Evolutionary conservation across 83 land plant species (phyloP), one percentile per base, ranked within the genome.

Genomic region (Picea engelmannii): DNA sequence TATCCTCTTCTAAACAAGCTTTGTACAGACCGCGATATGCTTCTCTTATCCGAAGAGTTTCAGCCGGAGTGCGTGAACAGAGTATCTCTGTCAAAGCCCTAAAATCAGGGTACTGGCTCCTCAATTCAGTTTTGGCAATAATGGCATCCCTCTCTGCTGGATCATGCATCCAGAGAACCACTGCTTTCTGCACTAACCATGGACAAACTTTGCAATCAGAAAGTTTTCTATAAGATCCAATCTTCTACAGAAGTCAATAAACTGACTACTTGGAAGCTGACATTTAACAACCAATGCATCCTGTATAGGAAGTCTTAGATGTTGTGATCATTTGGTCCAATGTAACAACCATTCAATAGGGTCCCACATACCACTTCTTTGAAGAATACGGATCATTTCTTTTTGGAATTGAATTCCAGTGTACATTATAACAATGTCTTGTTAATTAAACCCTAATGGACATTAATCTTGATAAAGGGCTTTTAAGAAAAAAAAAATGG

Each of bases 51-150:
- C 62, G 79, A 49, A 90, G 92, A 31, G 91, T 86, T 83, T 95
- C 94, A 44, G 94, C 81, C 7, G 94, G 79, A 15, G 98, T 95
- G 2, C 98, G 85, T 12, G 96, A 85, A 83, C 98, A 95, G 66
- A 95, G 88, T 16, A 95, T 86, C 78, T 93, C 98, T 31, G 89
- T 90, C 38, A 92, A 85, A 65, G 91, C 92, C 63, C 31, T 49
- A n/a, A 91, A 83, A 83, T 89, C 92, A 58, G 87, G 83, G 8
- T 77, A 81, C 27, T 68, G 71, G 12, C 89, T 92, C 81, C 62
- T 42, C 18, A 90, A 82, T 58, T 93, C 89, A 44, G 89, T 68
- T 65, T 86, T 84, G 60, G 90, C 78, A 62, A 93, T 74, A 5
- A 79, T 86, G 66, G 98, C 98, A 90, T 95, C 96, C 24, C 94